Base-by-base conservation (phyloP, 169 alveolate species). In the Cryptosporidium parvum region DNA sequence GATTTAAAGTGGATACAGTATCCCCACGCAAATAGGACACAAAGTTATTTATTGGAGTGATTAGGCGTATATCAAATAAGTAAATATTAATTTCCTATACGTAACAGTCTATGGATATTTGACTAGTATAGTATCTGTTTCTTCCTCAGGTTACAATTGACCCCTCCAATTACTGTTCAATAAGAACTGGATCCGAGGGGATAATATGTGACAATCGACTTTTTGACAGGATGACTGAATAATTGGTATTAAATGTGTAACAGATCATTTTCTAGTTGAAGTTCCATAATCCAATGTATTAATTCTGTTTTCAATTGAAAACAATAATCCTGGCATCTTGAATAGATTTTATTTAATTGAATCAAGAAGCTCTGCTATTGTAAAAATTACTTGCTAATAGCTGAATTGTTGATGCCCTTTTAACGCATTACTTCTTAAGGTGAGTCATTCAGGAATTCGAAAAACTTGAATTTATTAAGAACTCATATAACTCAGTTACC, bases 71-170 rank as follows among this genome's bases (percentile, higher is more conserved):
- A 59, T 42, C 62, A 42, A 65, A 21, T 65, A 44, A 33, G 39
- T 44, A 62, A 37, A 35, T 59, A 62, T 21, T 45, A 61, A 39
- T 33, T 33, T 31, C 37, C 2, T 18, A 62, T 65, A 80, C 89
- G 89, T 80, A 80, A 80, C 73, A 62, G 89, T 80, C 89, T 80
- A 80, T 80, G 75, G 89, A 80, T 62, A 80, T 80, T 62, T 80
- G 89, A 80, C 89, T 80, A 61, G 89, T 80, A 80, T 80, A 80
- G 89, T 80, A 80, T 80, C 89, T 80, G 89, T 62, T 62, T 62
- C 89, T 80, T 59, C 89, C 80, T 59, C 73, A 44, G 72, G 89
- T 80, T 80, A 80, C 89, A 80, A 80, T 65, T 80, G 89, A 80
- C 89, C 89, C 89, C 89, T 80, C 89, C 89, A 80, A 80, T 65